Evolutionary conservation across 75 land plant genomes (phyloP).

Genomic region (Ceratopteris richardii): DNA sequence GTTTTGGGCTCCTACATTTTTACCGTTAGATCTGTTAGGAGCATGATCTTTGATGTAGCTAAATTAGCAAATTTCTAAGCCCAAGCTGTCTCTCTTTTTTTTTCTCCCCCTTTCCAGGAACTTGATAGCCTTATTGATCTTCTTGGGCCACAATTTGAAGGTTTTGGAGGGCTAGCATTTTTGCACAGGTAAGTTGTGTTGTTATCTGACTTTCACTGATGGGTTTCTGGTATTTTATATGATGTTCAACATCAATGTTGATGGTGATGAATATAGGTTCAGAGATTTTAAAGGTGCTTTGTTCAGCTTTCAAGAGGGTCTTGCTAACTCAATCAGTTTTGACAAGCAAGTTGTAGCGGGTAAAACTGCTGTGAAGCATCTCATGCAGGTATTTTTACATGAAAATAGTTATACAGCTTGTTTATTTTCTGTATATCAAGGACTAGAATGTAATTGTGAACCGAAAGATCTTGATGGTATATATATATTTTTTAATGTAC

Average conservation of each 20-base stretch:
- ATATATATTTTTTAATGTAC: neutral
- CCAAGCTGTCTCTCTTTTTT: too few relatives aligned
- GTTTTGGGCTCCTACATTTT: too few relatives aligned
- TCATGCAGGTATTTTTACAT: constrained; percentile 65
- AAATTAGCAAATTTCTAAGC: too few relatives aligned
- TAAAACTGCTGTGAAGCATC: constrained; percentile 50
- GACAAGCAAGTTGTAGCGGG: constrained; percentile 44
- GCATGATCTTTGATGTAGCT: too few relatives aligned
- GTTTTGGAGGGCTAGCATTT: constrained; percentile 73
- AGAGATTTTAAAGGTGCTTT: constrained; percentile 75
- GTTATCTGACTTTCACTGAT: neutral
- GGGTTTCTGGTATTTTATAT: too few relatives aligned
- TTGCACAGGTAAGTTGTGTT: constrained; percentile 69
- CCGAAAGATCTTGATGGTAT: neutral
- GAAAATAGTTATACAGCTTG: too few relatives aligned
- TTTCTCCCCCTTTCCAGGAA: constrained; percentile 40
- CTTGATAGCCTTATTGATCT: constrained; percentile 82
- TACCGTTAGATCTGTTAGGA: too few relatives aligned
- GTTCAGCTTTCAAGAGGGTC: constrained; percentile 24
- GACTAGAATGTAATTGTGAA: too few relatives aligned
- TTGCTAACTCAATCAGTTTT: constrained; percentile 18
- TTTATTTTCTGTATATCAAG: too few relatives aligned
- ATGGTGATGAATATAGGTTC: too few relatives aligned
- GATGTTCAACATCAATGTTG: too few relatives aligned
- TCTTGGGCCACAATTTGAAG: constrained; percentile 55